Conservation (phyloP, 192 early-diverging fungal genomes). For the Paraglomus occultum region DNA sequence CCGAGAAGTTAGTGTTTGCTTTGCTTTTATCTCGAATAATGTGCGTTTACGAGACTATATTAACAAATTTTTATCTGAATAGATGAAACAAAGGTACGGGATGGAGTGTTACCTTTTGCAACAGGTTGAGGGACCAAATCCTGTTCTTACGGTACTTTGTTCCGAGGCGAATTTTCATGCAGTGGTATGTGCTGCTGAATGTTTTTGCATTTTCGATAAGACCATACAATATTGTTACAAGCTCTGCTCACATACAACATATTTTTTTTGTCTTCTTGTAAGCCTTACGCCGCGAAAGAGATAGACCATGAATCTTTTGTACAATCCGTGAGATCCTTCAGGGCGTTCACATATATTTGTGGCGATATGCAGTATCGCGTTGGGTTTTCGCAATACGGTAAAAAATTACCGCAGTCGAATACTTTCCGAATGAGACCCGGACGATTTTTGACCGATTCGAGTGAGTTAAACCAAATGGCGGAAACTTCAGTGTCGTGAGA, state of each 20-base stretch:
- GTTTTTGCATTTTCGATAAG: conserved; percentile 16
- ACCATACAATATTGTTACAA: no score
- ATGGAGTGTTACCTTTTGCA: conserved; percentile 78
- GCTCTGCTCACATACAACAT: no score
- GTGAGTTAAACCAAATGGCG: conserved; percentile 21
- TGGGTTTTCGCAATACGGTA: conserved; percentile 35
- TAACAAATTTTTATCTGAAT: conserved; percentile 39
- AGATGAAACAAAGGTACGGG: conserved; percentile 39
- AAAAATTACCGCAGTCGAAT: conserved; percentile 25
- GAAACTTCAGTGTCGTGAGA: not conserved
- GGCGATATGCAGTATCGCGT: conserved; percentile 31
- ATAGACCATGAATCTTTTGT: conserved; percentile 16
- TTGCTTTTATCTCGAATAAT: no score
- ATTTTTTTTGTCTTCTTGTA: not conserved
- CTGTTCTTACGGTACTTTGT: conserved; percentile 66
- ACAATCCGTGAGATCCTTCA: not conserved
- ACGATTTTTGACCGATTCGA: conserved; percentile 23
- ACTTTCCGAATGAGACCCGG: conserved; percentile 27
- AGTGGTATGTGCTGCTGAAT: conserved; percentile 51
- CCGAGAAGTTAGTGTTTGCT: conserved; percentile 24
- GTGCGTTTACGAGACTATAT: no score
- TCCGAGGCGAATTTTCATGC: conserved; percentile 55
- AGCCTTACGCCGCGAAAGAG: conserved; percentile 34
- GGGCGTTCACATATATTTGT: conserved; percentile 29
- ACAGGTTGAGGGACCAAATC: conserved; percentile 67